These are phyloP conservation scores for Colletotrichum coccodes DNA, from an alignment of 2,329 filamentous ascomycete species.

Conservation along the genomic window DNA sequence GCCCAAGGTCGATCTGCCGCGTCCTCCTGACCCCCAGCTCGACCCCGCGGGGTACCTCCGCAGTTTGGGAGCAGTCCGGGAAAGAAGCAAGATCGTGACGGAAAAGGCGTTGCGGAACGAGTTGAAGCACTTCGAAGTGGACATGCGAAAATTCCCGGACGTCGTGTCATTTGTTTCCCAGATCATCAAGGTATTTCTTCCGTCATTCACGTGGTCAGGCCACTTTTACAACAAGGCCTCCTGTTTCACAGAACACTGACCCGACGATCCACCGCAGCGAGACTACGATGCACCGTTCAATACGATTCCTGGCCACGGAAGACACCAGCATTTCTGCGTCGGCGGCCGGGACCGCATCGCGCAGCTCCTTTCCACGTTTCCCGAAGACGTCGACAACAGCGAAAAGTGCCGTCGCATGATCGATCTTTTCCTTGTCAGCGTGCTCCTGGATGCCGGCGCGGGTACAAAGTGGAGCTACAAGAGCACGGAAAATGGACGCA, in stretches of 20 bases:
- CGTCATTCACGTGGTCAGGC: neutral
- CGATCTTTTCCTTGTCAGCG: slow-evolving; percentile 82
- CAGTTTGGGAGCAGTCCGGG: slow-evolving; percentile 88
- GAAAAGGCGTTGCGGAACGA: slow-evolving; percentile 82
- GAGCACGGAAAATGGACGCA: slow-evolving; percentile 85
- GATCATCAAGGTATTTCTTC: slow-evolving; percentile 85
- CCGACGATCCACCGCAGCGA: slow-evolving; percentile 46
- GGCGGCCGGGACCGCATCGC: slow-evolving; percentile 80
- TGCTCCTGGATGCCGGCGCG: slow-evolving; percentile 87
- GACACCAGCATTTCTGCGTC: slow-evolving; percentile 87
- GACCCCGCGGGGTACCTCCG: slow-evolving; percentile 92
- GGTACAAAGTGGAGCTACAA: slow-evolving; percentile 93
- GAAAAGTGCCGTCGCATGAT: slow-evolving; percentile 81
- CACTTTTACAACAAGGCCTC: neutral
- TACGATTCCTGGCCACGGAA: slow-evolving; percentile 84
- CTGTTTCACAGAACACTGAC: slow-evolving; percentile 12
- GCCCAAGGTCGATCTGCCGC: slow-evolving; percentile 83
- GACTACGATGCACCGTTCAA: slow-evolving; percentile 66
- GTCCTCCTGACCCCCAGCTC: slow-evolving; percentile 85
- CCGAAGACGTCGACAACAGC: slow-evolving; percentile 73
- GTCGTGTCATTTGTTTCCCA: slow-evolving; percentile 90
- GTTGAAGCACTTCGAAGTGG: slow-evolving; percentile 88
- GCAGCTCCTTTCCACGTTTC: slow-evolving; percentile 76
- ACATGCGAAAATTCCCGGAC: slow-evolving; percentile 84
- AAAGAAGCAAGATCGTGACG: slow-evolving; percentile 78